phyloP scores from a whole-genome alignment of 2,329 filamentous ascomycete genomes.

The Neoascochyta sp. region DNA sequence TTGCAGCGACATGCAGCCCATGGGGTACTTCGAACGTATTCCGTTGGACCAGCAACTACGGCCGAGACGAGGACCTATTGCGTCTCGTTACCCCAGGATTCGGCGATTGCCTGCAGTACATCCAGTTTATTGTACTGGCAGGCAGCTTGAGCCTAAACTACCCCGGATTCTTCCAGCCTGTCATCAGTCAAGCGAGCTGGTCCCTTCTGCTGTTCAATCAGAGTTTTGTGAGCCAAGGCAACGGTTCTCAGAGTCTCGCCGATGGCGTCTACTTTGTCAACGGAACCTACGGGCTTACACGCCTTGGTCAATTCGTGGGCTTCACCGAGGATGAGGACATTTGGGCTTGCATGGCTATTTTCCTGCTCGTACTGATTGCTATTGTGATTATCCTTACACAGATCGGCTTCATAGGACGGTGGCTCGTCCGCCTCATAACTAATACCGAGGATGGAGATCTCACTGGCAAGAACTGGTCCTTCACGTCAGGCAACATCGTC shows the following conservation, averaged over 20 bases:
- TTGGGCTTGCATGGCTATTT: conserved; percentile 92
- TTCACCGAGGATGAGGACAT: conserved; percentile 73
- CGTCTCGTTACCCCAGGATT: conserved; percentile 93
- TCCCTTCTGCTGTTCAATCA: conserved; percentile 89
- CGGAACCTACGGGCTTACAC: conserved; percentile 73
- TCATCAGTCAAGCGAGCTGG: conserved; percentile 84
- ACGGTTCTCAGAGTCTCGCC: conserved; percentile 62
- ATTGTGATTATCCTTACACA: conserved; percentile 68
- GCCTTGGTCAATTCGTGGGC: conserved; percentile 75
- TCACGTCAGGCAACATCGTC: conserved; percentile 57
- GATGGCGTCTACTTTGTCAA: conserved; percentile 87
- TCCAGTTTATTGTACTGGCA: conserved; percentile 86
- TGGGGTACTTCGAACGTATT: conserved; percentile 92
- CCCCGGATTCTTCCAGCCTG: conserved; percentile 90
- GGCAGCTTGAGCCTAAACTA: conserved; percentile 85
- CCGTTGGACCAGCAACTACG: conserved; percentile 97
- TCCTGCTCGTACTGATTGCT: conserved; percentile 74
- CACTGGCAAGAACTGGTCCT: conserved; percentile 85
- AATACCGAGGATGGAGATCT: conserved; percentile 79
- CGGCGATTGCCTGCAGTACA: conserved; percentile 92
- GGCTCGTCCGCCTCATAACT: conserved; percentile 68
- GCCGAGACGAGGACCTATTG: conserved; percentile 85
- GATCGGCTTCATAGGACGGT: conserved; percentile 70
- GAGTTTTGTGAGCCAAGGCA: conserved; percentile 70
- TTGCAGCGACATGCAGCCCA: conserved; percentile 83